A percentile compares a stretch with the other conserved stretches of the same genome.
Conservation (phyloP, 148 eudicot species). For the Chenopodium album region DNA sequence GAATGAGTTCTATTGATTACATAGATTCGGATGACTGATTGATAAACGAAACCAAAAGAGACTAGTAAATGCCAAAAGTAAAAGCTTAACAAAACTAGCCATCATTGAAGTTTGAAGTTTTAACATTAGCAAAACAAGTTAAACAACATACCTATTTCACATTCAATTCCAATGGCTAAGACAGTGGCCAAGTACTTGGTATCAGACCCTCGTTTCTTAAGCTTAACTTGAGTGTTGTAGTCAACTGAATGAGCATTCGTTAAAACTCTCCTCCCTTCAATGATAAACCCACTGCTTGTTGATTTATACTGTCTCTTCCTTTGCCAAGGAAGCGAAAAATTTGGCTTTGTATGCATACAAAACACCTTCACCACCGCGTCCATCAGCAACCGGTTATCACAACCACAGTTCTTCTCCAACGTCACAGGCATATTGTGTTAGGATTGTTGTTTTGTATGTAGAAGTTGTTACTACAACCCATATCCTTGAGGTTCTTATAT, state of each 20-base stretch:
- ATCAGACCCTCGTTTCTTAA: slow-evolving; percentile 87
- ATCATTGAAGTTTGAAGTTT: too few species aligned
- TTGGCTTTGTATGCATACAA: slow-evolving; percentile 82
- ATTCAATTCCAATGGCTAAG: slow-evolving; percentile 81
- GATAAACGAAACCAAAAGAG: too few species aligned
- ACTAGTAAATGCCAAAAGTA: too few species aligned
- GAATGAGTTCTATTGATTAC: too few species aligned
- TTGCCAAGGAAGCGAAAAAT: slow-evolving; percentile 92
- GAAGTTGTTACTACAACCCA: background rate
- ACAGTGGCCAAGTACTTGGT: slow-evolving; percentile 84
- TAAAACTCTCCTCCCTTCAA: slow-evolving; percentile 64
- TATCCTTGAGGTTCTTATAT: background rate
- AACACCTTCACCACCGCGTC: slow-evolving; percentile 92
- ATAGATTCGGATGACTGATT: too few species aligned
- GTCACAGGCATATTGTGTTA: background rate
- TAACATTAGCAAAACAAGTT: too few species aligned
- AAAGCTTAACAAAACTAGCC: background rate
- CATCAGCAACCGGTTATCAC: slow-evolving; percentile 31
- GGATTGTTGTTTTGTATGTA: background rate
- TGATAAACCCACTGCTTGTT: slow-evolving; percentile 80
- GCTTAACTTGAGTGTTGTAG: slow-evolving; percentile 81
- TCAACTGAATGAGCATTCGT: slow-evolving; percentile 93
- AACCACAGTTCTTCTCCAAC: background rate
- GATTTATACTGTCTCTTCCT: slow-evolving; percentile 81
- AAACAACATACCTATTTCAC: slow-evolving; percentile 57